phyloP scores from a whole-genome alignment of 805 yeast species.

The Nakazawaea peltata region DNA sequence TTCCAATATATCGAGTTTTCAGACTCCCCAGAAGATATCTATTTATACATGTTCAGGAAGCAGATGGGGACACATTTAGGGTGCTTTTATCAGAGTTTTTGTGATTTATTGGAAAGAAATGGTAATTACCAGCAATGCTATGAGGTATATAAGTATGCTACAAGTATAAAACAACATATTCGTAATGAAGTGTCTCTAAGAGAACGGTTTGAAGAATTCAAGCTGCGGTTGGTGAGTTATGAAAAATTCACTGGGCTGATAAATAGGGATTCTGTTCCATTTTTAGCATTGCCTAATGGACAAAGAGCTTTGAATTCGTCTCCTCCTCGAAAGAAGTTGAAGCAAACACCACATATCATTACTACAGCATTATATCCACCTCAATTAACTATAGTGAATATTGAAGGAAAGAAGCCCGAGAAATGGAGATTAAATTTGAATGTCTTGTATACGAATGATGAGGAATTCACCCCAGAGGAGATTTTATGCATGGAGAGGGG shows the following conservation, averaged over 20 bases:
- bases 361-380: conserved; percentile 3
- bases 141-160: conserved; percentile 50
- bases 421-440: conserved; percentile 52
- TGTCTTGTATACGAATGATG: conserved; percentile 39
- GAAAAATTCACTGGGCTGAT: conserved; percentile 12
- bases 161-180: conserved; percentile 45
- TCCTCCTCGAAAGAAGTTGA: no score
- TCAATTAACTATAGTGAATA: conserved; percentile 31
- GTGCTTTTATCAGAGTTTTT: conserved; percentile 72
- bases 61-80: conserved; percentile 65
- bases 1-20: conserved; percentile 62
- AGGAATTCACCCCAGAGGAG: conserved; percentile 60
- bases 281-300: no score
- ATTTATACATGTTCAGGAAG: conserved; percentile 60
- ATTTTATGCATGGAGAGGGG: conserved; percentile 46
- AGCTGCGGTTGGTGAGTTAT: conserved; percentile 24
- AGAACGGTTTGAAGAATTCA: conserved; percentile 36
- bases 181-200: conserved; percentile 49
- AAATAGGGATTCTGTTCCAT: conserved; percentile 6
- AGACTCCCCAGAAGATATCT: conserved; percentile 64
- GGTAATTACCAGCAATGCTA: conserved; percentile 46
- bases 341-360: no score
- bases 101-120: conserved; percentile 47
- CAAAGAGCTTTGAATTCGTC: no score
- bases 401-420: conserved; percentile 55